Evolutionary conservation across 1,284 basidiomycete genomes (phyloP).

Genomic region (Entoloma clypeatum): DNA sequence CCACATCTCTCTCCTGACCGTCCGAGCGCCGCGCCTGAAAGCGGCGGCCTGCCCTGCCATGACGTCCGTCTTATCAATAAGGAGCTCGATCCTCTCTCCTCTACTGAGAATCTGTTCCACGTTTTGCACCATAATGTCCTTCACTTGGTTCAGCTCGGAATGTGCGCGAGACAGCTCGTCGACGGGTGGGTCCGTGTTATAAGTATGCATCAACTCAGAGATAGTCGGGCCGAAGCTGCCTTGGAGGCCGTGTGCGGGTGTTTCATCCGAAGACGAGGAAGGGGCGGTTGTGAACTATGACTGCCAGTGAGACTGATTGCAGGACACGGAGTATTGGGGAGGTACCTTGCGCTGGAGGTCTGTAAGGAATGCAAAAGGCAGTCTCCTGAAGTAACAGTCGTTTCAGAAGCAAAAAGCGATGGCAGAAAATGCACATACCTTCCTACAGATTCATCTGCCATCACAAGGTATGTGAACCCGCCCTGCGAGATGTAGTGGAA

Average conservation of each 20-base stretch:
- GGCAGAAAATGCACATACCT: constrained; percentile 43
- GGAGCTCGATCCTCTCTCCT: constrained; percentile 92
- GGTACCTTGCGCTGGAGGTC: constrained; percentile 77
- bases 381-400: constrained; percentile 49
- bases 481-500: constrained; percentile 94
- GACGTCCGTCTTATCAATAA: constrained; percentile 96
- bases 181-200: constrained; percentile 85
- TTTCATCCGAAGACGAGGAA: constrained; percentile 45
- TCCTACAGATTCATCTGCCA: constrained; percentile 90
- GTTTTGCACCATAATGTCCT: constrained; percentile 97
- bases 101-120: constrained; percentile 92
- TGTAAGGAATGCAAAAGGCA: constrained; percentile 91
- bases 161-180: constrained; percentile 92
- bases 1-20: constrained; percentile 91
- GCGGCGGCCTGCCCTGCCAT: constrained; percentile 96
- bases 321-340: constrained; percentile 8
- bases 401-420: constrained; percentile 3
- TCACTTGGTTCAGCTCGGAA: constrained; percentile 87
- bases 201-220: constrained; percentile 75
- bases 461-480: constrained; percentile 86
- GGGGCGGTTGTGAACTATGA: constrained; percentile 62
- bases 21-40: constrained; percentile 87
- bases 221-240: constrained; percentile 65
- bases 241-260: constrained; percentile 65
- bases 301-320: background rate